phyloP scores from a whole-genome alignment of 495 filamentous ascomycete species.

The Echria macrotheca region DNA sequence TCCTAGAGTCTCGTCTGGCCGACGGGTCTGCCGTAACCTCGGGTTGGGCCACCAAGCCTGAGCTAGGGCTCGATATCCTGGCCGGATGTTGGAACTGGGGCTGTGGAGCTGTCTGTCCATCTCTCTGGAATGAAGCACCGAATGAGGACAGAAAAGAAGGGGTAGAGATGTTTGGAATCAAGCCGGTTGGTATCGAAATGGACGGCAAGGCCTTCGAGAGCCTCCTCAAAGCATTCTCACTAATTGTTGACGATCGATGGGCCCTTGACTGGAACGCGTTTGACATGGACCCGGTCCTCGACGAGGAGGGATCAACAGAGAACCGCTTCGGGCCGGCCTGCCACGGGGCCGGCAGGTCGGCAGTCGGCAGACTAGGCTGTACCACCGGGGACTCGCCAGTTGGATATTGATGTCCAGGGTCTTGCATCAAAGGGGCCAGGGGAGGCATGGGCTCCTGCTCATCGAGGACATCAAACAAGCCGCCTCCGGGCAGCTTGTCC shows the following conservation, averaged over 20 bases:
- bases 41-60: not conserved
- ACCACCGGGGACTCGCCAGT: too few species aligned
- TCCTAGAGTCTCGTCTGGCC: conserved; percentile 16
- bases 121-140: conserved; percentile 23
- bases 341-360: conserved; percentile 46
- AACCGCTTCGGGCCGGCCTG: conserved; percentile 43
- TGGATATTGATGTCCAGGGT: too few species aligned
- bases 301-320: conserved; percentile 24
- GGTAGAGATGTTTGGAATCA: conserved; percentile 40
- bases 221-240: conserved; percentile 42
- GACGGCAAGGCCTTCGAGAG: conserved; percentile 47
- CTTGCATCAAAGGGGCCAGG: not conserved
- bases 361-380: conserved; percentile 23
- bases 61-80: not conserved
- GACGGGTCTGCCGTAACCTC: conserved; percentile 26
- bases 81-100: conserved; percentile 2
- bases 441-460: not conserved
- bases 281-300: conserved; percentile 35
- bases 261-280: conserved; percentile 31
- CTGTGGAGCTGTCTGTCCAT: conserved; percentile 7
- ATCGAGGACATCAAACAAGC: conserved; percentile 43
- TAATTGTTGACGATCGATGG: conserved; percentile 35
- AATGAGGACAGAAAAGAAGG: conserved; percentile 41
- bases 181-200: conserved; percentile 42
- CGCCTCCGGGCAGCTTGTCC: conserved; percentile 50